A percentile compares a stretch with the other conserved stretches of the same genome.
These are phyloP conservation scores for Euphorbia neoarborescens DNA, from an alignment of 441 rosid genomes.

Conservation along the genomic window DNA sequence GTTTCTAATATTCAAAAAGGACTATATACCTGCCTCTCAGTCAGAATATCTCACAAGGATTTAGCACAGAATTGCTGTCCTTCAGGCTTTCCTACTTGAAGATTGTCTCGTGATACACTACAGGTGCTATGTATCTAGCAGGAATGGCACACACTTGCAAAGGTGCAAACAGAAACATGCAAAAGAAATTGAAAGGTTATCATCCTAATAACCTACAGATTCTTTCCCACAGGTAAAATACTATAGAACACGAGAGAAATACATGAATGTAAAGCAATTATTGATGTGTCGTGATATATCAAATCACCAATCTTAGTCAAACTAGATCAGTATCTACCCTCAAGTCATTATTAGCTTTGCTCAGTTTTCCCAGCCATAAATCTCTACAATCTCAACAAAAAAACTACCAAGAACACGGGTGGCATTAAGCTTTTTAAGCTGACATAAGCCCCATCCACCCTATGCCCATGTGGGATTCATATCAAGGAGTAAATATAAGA, in stretches of 20 bases:
- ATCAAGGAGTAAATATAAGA: neutral
- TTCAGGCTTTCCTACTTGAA: neutral
- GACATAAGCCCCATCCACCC: neutral
- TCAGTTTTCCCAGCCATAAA: neutral
- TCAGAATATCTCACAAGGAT: neutral
- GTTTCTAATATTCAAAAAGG: constrained; percentile 1
- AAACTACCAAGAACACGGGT: neutral
- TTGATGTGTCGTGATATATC: neutral
- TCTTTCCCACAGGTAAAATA: neutral
- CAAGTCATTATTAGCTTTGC: neutral
- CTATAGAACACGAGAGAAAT: neutral
- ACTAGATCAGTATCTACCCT: neutral
- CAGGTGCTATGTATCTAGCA: neutral
- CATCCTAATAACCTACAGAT: neutral
- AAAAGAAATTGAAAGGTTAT: neutral
- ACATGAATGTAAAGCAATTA: neutral
- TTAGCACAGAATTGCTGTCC: neutral
- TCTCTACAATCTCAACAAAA: neutral
- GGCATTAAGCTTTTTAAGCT: neutral
- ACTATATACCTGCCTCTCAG: neutral
- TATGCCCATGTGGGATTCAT: neutral
- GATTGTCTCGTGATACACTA: neutral
- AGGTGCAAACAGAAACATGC: neutral
- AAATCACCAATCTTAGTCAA: neutral
- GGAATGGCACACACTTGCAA: neutral